Conservation (phyloP, 1,139 yeast species). For the Saccharomycopsis hybrid region DNA sequence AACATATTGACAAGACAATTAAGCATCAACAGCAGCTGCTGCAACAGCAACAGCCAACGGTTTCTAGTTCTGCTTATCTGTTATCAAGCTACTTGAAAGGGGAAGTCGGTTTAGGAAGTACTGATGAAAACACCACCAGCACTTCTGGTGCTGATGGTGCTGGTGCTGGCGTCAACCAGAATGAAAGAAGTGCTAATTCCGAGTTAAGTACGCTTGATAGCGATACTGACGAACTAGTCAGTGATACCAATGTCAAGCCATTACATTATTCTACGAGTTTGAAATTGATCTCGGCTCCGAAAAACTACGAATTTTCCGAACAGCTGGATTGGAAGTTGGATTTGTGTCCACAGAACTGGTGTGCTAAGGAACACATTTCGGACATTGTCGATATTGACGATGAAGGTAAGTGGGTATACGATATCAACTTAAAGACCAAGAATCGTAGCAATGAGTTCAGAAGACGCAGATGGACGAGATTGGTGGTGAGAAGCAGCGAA, state of each 20-base stretch:
- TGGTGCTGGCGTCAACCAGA: background rate
- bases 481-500: slow-evolving; percentile 11
- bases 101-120: no score
- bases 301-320: slow-evolving; percentile 3
- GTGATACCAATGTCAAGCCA: background rate
- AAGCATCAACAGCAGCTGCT: no score
- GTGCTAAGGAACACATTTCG: slow-evolving; percentile 38
- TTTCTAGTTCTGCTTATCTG: background rate
- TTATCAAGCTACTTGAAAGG: slow-evolving; percentile 13
- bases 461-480: slow-evolving; percentile 50
- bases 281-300: slow-evolving; percentile 13
- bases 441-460: slow-evolving; percentile 31
- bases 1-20: slow-evolving; percentile 6
- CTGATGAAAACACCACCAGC: slow-evolving; percentile 1
- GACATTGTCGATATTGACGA: slow-evolving; percentile 55
- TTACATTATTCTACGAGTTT: background rate
- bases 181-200: no score
- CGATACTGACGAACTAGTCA: background rate
- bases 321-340: slow-evolving; percentile 48
- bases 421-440: slow-evolving; percentile 29
- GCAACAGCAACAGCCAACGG: background rate
- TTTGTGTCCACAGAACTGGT: slow-evolving; percentile 55
- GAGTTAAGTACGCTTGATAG: no score
- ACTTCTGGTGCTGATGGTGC: background rate
- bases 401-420: slow-evolving; percentile 78